Conservation (phyloP, 2,329 filamentous ascomycete species). For the Acrocalymma vagum region DNA sequence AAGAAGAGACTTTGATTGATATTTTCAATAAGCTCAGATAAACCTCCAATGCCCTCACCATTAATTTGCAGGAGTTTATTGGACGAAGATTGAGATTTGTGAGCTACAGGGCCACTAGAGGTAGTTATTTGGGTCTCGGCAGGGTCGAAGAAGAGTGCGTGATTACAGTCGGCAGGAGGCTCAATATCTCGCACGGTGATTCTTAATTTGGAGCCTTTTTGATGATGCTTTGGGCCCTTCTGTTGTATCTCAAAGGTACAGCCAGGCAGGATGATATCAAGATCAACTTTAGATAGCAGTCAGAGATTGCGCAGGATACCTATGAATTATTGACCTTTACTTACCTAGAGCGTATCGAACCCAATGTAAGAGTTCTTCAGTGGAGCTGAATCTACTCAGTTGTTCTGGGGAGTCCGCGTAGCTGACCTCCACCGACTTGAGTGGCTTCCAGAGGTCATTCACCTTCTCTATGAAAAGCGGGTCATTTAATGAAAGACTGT, state of each 20-base stretch:
- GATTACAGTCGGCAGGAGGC: conserved; percentile 33
- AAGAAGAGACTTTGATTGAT: conserved; percentile 72
- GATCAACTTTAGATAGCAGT: conserved; percentile 58
- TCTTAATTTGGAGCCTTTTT: conserved; percentile 58
- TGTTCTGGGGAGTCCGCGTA: conserved; percentile 27
- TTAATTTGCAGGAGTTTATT: conserved; percentile 37
- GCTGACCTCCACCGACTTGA: conserved; percentile 38
- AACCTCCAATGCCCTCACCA: conserved; percentile 69
- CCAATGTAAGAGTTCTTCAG: conserved; percentile 40
- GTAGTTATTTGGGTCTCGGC: conserved; percentile 30
- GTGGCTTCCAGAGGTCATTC: conserved; percentile 38
- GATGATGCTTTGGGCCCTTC: conserved; percentile 58
- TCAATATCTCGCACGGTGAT: conserved; percentile 69
- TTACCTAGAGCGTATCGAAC: conserved; percentile 42
- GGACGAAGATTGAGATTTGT: conserved; percentile 12
- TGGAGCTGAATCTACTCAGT: conserved; percentile 27
- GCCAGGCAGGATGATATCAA: conserved; percentile 75
- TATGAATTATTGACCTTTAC: conserved; percentile 4
- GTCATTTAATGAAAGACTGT: conserved; percentile 70
- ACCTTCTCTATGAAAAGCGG: conserved; percentile 66
- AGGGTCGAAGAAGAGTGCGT: conserved; percentile 40
- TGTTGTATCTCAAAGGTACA: conserved; percentile 71
- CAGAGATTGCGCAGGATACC: conserved; percentile 8
- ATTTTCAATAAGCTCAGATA: conserved; percentile 68
- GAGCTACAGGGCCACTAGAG: conserved; percentile 9